Percentiles rank a stretch among this genome's conserved stretches.
These are phyloP conservation scores for Leishmania tropica DNA, from an alignment of 208 protist species.

Conservation along the genomic window DNA sequence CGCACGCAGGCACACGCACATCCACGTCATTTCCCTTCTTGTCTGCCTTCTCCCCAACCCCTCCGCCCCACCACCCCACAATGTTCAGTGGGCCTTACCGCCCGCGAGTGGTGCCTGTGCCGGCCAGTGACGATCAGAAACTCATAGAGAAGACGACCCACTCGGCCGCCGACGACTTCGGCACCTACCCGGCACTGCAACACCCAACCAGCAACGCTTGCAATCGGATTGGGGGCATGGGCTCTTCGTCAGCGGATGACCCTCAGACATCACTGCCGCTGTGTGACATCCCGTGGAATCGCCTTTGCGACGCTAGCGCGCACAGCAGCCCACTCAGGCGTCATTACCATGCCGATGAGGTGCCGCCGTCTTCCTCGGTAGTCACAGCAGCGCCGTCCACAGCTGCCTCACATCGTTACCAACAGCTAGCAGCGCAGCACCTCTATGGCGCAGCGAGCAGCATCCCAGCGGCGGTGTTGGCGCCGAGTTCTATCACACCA, in stretches of 20 bases:
- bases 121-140: not conserved
- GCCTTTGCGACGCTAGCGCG: constrained; percentile 4
- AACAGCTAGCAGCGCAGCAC: constrained; percentile 24
- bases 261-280: constrained; percentile 1
- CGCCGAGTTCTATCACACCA: not conserved
- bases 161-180: not conserved
- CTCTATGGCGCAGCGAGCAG: constrained; percentile 11
- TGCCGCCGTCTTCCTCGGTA: not conserved
- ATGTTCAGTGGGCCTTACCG: constrained; percentile 17
- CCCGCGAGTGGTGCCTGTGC: constrained; percentile 12
- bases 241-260: not conserved
- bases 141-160: not conserved
- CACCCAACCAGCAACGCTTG: not conserved
- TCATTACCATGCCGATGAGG: constrained; percentile 27
- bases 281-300: constrained; percentile 24
- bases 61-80: not conserved
- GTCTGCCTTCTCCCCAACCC: too few relatives aligned
- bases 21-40: not conserved
- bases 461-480: not conserved
- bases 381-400: not conserved
- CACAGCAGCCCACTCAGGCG: not conserved
- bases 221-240: not conserved
- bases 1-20: not conserved
- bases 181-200: constrained; percentile 1
- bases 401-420: constrained; percentile 5